Conservation (phyloP, 345 rosid species). For the Citrus inodora region DNA sequence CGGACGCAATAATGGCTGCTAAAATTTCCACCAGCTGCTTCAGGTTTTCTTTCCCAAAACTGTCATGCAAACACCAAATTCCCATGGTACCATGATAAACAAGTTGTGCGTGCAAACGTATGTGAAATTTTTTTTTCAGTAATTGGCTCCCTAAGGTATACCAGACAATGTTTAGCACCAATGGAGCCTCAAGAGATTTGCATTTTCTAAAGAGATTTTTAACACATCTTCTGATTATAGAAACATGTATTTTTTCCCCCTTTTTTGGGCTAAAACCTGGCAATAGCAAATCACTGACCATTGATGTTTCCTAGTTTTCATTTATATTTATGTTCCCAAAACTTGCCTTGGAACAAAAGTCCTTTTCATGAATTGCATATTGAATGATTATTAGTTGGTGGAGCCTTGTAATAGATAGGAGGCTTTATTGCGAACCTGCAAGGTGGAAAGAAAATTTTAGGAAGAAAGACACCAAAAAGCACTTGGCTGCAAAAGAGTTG, state of each 20-base stretch:
- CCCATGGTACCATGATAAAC: neutral
- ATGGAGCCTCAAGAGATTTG: neutral
- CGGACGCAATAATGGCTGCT: too few species aligned
- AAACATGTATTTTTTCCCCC: neutral
- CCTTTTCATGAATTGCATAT: neutral
- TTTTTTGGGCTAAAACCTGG: neutral
- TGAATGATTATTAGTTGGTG: slow-evolving; percentile 19
- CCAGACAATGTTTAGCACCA: neutral
- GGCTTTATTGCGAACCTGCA: slow-evolving; percentile 70
- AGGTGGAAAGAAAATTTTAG: slow-evolving; percentile 2
- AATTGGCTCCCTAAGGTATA: neutral
- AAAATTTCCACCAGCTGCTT: neutral
- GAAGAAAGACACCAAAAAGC: neutral
- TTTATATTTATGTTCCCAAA: neutral
- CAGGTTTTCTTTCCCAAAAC: neutral
- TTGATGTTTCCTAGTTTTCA: neutral
- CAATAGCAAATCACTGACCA: neutral
- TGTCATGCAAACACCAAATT: neutral
- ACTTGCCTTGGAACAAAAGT: neutral
- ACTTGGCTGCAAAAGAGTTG: neutral
- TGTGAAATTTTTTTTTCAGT: neutral
- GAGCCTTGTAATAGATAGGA: slow-evolving; percentile 54
- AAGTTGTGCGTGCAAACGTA: neutral
- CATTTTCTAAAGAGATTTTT: neutral
- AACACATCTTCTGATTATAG: neutral